phyloP scores from a whole-genome alignment of 2,329 filamentous ascomycete species.

The Cladophialophora chaetospira region DNA sequence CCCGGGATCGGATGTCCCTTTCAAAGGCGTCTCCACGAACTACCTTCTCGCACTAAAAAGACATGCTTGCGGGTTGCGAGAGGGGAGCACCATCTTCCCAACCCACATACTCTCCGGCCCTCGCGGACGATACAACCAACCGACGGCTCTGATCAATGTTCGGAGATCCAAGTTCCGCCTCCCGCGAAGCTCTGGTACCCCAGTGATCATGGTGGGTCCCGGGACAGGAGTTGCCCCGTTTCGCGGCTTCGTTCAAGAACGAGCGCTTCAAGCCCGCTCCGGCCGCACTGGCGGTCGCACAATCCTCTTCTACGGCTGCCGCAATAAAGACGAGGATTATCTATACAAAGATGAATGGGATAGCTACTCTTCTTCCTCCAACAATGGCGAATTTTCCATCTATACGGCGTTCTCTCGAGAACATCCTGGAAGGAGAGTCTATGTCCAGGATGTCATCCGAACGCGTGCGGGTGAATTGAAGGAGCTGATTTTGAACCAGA shows the following conservation, averaged over 20 bases:
- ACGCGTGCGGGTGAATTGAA: not conserved
- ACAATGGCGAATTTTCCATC: not conserved
- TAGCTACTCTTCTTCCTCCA: not conserved
- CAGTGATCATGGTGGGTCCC: slow-evolving; percentile 92
- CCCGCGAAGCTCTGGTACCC: slow-evolving; percentile 91
- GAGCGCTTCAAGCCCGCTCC: slow-evolving; percentile 37
- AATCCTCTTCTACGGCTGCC: slow-evolving; percentile 48
- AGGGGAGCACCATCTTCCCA: slow-evolving; percentile 73
- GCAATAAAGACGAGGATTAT: slow-evolving; percentile 41
- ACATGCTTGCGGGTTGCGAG: slow-evolving; percentile 86
- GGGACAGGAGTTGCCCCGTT: slow-evolving; percentile 77
- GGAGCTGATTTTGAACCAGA: not conserved
- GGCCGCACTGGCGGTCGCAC: slow-evolving; percentile 43
- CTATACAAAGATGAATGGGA: slow-evolving; percentile 36
- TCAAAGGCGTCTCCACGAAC: slow-evolving; percentile 95
- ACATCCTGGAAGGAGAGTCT: not conserved
- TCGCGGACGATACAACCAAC: slow-evolving; percentile 92
- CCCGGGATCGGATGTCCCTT: slow-evolving; percentile 72
- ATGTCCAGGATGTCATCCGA: slow-evolving; percentile 10
- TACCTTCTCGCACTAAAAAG: slow-evolving; percentile 93
- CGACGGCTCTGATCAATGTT: slow-evolving; percentile 91
- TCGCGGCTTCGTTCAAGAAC: slow-evolving; percentile 26
- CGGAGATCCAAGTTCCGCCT: slow-evolving; percentile 99
- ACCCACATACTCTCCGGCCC: slow-evolving; percentile 85
- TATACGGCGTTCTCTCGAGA: slow-evolving; percentile 14